Evolutionary conservation across 2,329 filamentous ascomycete species (phyloP), one percentile per base, ranked within the genome.

Genomic region (Alternaria consortialis): DNA sequence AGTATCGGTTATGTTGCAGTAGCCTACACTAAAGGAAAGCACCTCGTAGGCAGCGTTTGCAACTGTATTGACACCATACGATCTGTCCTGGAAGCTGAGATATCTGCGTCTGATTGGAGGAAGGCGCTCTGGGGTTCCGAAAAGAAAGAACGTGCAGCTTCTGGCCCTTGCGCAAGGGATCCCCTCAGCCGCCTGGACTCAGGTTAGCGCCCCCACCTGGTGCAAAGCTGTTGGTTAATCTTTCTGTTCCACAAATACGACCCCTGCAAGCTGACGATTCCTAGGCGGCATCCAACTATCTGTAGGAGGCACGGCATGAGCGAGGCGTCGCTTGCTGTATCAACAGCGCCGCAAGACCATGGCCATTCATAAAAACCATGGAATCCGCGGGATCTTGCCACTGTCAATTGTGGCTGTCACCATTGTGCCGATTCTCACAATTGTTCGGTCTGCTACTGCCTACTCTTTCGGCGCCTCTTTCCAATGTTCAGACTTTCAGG

Each of bases 131-230:
- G 15, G 31, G 32, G 31, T 36, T 48, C 46, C 13, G 12, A 48
- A 25, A 48, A 48, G 46, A 48, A 36, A 36, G n/a, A 48, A 36
- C 2, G 31, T 50, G 46, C 46, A 50, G 46, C 46, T 6, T 36
- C 15, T 36, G 20, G 23, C 37, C 31, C n/a, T 50, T 36, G 34
- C 13, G 39, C 51, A 43, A 53, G 51, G 40, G 23, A 20, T 42
- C 25, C 39, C 17, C 31, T 23, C 31, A 42, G 13, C 27, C 29
- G 6, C 20, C 29, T 13, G 13, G 17, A 9, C 13, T 31, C 4
- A 29, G 17, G 32, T 40, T 47, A 54, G 50, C 36, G 50, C 11
- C 34, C 17, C 50, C 34, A 34, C 42, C 23, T 48, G 37, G 34
- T 54, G 34, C 17, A 23, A 40, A 9, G 37, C 37, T 7, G 37